Evolutionary conservation across 1,284 basidiomycete species (phyloP).

Genomic region (Amylostereum chailletii): DNA sequence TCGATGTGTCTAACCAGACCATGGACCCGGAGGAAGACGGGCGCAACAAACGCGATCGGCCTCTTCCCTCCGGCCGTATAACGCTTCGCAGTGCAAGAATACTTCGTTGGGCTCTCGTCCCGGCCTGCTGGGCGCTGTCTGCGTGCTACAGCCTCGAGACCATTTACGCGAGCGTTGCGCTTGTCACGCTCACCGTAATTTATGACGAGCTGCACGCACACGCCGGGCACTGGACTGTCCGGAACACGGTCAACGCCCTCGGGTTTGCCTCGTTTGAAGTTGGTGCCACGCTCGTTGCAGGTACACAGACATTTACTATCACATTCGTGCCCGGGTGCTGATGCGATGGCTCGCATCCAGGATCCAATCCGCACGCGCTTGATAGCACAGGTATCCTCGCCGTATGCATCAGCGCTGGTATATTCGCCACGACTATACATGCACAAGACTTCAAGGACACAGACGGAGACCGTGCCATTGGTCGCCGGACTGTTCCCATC

Average conservation of each 20-base stretch:
- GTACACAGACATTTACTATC: conserved; percentile 17
- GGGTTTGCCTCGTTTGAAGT: conserved; percentile 29
- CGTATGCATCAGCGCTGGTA: conserved; percentile 7
- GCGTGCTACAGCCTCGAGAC: conserved; percentile 21
- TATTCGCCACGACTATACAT: conserved; percentile 28
- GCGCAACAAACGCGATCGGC: conserved; percentile 35
- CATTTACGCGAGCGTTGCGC: conserved; percentile 22
- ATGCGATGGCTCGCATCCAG: background rate
- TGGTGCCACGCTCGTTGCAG: conserved; percentile 28
- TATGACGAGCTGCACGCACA: conserved; percentile 30
- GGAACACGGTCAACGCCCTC: conserved; percentile 27
- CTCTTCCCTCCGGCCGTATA: conserved; percentile 33
- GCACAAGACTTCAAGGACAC: conserved; percentile 33
- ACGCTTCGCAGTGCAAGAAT: conserved; percentile 20
- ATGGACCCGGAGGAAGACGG: conserved; percentile 29
- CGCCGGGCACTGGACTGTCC: conserved; percentile 24
- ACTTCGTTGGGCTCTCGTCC: conserved; percentile 27
- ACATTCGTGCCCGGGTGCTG: background rate
- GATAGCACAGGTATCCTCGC: conserved; percentile 1
- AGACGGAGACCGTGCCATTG: conserved; percentile 25
- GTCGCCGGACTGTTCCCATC: conserved; percentile 28
- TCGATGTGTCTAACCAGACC: conserved; percentile 34
- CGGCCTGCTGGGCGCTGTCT: conserved; percentile 24
- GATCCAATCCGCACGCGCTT: background rate
- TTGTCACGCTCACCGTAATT: conserved; percentile 21